Conservation (phyloP, 176 grass and related monocot species). For the Thalia dealbata region DNA sequence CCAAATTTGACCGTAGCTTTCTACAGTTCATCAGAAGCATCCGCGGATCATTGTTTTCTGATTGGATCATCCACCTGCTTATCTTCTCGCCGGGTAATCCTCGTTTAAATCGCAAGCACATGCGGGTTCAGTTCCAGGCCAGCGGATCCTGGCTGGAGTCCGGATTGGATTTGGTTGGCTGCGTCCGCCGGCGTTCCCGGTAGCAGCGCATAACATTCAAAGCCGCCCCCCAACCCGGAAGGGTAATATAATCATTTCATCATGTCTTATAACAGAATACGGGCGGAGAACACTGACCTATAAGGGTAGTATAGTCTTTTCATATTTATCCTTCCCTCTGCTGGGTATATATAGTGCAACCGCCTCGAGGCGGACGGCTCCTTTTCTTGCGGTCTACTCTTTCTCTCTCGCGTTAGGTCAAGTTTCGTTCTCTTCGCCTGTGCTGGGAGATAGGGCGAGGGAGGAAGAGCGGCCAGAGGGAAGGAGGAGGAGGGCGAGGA, state of each 20-base stretch:
- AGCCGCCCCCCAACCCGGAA: no score
- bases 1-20: no score
- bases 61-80: no score
- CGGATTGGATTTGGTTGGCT: not conserved
- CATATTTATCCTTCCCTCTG: not conserved
- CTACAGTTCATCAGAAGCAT: no score
- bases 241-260: no score
- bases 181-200: not conserved
- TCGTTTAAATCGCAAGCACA: no score
- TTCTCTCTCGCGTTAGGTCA: not conserved
- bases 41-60: no score
- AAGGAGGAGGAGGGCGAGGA: conserved; percentile 1
- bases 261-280: not conserved
- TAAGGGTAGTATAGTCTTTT: not conserved
- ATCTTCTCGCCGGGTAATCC: no score
- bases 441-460: not conserved
- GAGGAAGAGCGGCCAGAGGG: not conserved
- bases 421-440: not conserved
- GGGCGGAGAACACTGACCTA: not conserved
- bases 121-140: not conserved
- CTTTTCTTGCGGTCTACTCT: not conserved
- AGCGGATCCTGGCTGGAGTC: not conserved
- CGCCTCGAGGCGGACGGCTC: not conserved
- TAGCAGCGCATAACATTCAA: not conserved
- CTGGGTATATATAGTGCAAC: not conserved